phyloP scores from a whole-genome alignment of 345 rosid genomes.

The Eucalyptus urophylla region DNA sequence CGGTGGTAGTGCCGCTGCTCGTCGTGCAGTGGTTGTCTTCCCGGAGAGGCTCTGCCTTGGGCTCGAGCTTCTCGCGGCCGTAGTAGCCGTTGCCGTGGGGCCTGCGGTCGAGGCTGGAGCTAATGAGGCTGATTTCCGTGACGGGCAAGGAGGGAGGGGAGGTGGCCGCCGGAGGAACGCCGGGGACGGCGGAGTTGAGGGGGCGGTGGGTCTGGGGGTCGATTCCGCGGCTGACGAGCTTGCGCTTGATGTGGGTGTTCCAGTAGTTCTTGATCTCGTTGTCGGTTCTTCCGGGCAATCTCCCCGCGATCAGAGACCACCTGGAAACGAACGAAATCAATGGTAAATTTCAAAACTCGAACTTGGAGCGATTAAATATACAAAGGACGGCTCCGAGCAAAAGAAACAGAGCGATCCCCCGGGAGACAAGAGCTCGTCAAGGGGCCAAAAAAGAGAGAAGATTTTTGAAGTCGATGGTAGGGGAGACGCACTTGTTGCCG shows the following conservation, averaged over 20 bases:
- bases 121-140: background rate
- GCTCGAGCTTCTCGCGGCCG: background rate
- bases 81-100: background rate
- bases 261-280: constrained; percentile 47
- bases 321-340: background rate
- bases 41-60: constrained; percentile 1
- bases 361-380: background rate
- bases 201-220: constrained; percentile 45
- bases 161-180: background rate
- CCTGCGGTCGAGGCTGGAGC: background rate
- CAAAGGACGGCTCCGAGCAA: background rate
- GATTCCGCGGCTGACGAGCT: constrained; percentile 28
- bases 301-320: constrained; percentile 43
- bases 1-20: constrained; percentile 46
- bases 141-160: constrained; percentile 1
- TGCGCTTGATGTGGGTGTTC: constrained; percentile 43
- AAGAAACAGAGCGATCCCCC: background rate
- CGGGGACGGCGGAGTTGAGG: constrained; percentile 12
- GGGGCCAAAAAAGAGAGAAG: background rate
- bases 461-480: background rate
- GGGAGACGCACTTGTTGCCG: constrained; percentile 25
- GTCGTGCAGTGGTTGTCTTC: constrained; percentile 33
- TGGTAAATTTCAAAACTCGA: background rate
- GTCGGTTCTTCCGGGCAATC: constrained; percentile 39
- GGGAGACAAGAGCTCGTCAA: background rate